Conservation (phyloP, 208 protist genomes). For the Kentomonas sorsogonicus region DNA sequence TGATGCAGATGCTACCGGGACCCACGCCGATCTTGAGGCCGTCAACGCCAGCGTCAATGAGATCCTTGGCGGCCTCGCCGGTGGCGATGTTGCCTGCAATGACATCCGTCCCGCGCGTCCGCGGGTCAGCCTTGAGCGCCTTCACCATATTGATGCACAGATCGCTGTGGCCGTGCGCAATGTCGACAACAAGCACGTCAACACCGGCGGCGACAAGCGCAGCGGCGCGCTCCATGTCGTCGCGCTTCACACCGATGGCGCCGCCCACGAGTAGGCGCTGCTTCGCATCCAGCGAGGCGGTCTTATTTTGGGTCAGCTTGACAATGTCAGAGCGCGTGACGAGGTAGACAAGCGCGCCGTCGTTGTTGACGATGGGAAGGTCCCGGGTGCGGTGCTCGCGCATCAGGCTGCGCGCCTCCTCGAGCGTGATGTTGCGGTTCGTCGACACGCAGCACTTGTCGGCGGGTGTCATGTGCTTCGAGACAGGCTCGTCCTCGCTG, state of each 20-base stretch:
- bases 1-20: constrained; percentile 87
- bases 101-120: constrained; percentile 60
- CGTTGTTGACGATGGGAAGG: constrained; percentile 54
- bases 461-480: constrained; percentile 66
- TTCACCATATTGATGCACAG: constrained; percentile 82
- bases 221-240: constrained; percentile 57
- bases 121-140: constrained; percentile 61
- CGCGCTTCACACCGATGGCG: constrained; percentile 80
- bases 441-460: constrained; percentile 37
- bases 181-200: constrained; percentile 88
- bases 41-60: constrained; percentile 87
- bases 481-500: constrained; percentile 25
- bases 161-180: constrained; percentile 88
- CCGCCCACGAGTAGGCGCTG: constrained; percentile 80
- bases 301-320: constrained; percentile 67
- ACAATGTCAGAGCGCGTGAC: constrained; percentile 80
- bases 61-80: constrained; percentile 63
- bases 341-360: constrained; percentile 66
- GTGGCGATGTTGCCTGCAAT: constrained; percentile 90
- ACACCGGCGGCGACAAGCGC: constrained; percentile 64
- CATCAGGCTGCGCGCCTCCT: constrained; percentile 67
- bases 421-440: constrained; percentile 53
- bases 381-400: constrained; percentile 46
- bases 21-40: constrained; percentile 88
- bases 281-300: constrained; percentile 62